Evolutionary conservation across 129 eudicot genomes (phyloP).

Genomic region (Smallanthus sonchifolius): DNA sequence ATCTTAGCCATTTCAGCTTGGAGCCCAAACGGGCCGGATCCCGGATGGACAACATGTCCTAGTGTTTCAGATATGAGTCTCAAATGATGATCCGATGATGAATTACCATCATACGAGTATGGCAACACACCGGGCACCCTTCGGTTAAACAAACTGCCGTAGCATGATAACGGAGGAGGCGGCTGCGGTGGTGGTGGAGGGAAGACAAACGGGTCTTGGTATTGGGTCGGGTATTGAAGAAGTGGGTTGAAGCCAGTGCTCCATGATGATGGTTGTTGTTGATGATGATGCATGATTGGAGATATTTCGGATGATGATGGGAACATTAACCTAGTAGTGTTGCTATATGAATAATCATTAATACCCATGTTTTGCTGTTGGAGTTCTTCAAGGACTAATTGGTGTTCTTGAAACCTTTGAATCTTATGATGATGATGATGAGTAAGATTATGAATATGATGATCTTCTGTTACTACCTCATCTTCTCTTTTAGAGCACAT

Average conservation of each 20-base stretch:
- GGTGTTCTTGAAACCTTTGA: conserved; percentile 37
- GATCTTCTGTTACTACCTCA: conserved; percentile 34
- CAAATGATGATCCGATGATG: conserved; percentile 46
- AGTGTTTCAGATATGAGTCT: conserved; percentile 51
- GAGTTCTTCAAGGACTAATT: conserved; percentile 39
- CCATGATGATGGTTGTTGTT: conserved; percentile 52
- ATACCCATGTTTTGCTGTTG: conserved; percentile 50
- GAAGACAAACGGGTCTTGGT: conserved; percentile 62
- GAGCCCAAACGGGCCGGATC: conserved; percentile 67
- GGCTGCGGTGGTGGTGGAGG: conserved; percentile 54
- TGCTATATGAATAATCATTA: conserved; percentile 32
- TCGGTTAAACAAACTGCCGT: conserved; percentile 55
- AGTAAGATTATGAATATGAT: no score
- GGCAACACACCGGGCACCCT: conserved; percentile 45
- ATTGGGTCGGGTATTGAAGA: conserved; percentile 41
- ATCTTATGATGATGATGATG: conserved; percentile 20
- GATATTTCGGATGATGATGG: conserved; percentile 47
- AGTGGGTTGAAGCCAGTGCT: conserved; percentile 41
- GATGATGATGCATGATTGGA: conserved; percentile 37
- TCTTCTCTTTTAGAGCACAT: conserved; percentile 42
- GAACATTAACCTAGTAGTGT: conserved; percentile 35
- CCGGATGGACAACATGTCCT: conserved; percentile 60
- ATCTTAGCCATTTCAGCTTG: conserved; percentile 74
- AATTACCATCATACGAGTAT: conserved; percentile 49
- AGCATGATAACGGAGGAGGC: conserved; percentile 46